A percentile compares a stretch with the other conserved stretches of the same genome.
Evolutionary conservation across 805 yeast genomes (phyloP).

Genomic region (Maudiozyma saulgeensis): DNA sequence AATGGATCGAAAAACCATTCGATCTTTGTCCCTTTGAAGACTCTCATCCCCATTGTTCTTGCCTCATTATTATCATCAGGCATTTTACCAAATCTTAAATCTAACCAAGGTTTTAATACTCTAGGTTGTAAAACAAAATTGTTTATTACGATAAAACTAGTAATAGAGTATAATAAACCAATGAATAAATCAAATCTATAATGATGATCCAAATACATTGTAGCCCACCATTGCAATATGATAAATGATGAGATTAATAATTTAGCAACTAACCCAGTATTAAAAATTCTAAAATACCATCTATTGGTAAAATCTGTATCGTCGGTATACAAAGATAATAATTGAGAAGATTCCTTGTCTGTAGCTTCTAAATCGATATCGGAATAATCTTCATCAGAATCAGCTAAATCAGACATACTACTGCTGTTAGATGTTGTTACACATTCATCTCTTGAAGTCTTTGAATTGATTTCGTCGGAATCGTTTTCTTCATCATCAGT

Average conservation of each 20-base stretch:
- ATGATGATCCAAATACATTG: slow-evolving; percentile 65
- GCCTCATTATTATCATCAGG: slow-evolving; percentile 35
- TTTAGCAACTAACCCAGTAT: slow-evolving; percentile 22
- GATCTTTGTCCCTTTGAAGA: slow-evolving; percentile 39
- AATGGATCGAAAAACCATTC: slow-evolving; percentile 49
- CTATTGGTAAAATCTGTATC: slow-evolving; percentile 8
- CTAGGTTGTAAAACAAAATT: slow-evolving; percentile 30
- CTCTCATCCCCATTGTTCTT: slow-evolving; percentile 56
- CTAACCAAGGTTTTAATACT: slow-evolving; percentile 26
- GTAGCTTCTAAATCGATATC: neutral
- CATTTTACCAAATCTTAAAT: slow-evolving; percentile 28
- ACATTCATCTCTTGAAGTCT: neutral
- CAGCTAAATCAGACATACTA: neutral
- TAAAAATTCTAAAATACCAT: slow-evolving; percentile 19
- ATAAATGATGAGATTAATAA: slow-evolving; percentile 37
- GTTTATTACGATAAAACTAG: slow-evolving; percentile 35
- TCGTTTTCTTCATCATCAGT: neutral
- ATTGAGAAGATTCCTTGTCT: neutral
- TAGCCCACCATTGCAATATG: slow-evolving; percentile 62
- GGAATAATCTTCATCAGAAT: neutral
- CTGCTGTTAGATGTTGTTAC: neutral
- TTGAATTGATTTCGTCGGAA: neutral
- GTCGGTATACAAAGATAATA: slow-evolving; percentile 10
- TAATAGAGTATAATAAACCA: slow-evolving; percentile 45
- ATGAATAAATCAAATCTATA: slow-evolving; percentile 53